Evolutionary conservation across 208 protist species (phyloP).

Genomic region (Pavlovales sp.): DNA sequence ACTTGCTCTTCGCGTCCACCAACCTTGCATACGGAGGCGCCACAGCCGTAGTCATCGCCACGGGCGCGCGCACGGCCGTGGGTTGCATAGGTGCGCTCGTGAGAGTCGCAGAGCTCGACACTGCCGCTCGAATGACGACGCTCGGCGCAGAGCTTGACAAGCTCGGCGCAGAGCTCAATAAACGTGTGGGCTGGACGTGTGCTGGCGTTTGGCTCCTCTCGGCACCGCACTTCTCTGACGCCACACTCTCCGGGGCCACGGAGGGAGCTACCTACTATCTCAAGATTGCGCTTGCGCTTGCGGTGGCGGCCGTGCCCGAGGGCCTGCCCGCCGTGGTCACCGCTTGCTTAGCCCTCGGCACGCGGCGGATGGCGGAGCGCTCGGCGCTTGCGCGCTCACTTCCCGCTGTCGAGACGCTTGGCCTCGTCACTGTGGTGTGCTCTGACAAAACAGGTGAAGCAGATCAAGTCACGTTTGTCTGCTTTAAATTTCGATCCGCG

Average conservation of each 20-base stretch:
- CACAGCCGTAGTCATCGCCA: slow-evolving; percentile 81
- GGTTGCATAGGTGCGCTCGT: slow-evolving; percentile 80
- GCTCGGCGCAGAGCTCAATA: slow-evolving; percentile 82
- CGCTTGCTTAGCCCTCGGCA: slow-evolving; percentile 87
- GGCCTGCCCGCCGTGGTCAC: slow-evolving; percentile 93
- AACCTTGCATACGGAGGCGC: slow-evolving; percentile 80
- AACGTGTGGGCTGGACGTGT: slow-evolving; percentile 65
- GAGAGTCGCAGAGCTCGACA: slow-evolving; percentile 46
- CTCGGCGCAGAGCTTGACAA: slow-evolving; percentile 84
- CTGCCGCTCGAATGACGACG: slow-evolving; percentile 65
- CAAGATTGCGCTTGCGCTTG: slow-evolving; percentile 93
- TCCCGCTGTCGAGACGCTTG: slow-evolving; percentile 93
- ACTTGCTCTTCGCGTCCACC: slow-evolving; percentile 86
- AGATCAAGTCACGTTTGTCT: too few species aligned
- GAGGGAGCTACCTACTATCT: slow-evolving; percentile 79
- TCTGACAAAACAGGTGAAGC: slow-evolving; percentile 88
- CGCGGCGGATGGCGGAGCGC: slow-evolving; percentile 82
- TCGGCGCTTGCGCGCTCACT: slow-evolving; percentile 85
- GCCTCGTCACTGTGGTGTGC: slow-evolving; percentile 93
- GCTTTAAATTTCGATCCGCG: too few species aligned
- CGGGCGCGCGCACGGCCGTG: slow-evolving; percentile 82
- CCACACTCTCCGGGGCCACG: slow-evolving; percentile 62
- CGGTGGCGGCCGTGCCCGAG: slow-evolving; percentile 96
- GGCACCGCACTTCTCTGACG: slow-evolving; percentile 68
- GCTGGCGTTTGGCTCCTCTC: slow-evolving; percentile 76